Evolutionary conservation across 768 basidiomycete genomes (phyloP), one percentile per base, ranked within the genome.

Genomic region (Mycena haematopus): DNA sequence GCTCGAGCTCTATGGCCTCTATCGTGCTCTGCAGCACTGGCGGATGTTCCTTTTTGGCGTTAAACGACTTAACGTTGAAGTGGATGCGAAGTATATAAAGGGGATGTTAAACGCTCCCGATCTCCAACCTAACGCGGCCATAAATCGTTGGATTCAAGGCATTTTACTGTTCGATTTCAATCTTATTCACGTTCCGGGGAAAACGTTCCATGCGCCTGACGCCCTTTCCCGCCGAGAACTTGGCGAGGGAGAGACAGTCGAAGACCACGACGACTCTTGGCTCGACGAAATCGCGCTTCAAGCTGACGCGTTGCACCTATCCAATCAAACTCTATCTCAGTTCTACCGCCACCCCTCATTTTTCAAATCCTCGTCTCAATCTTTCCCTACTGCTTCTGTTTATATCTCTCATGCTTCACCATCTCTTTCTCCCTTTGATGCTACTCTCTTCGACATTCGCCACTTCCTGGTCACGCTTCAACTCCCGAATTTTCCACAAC

Each of bases 51-150:
- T 78, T 1, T 51, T 74, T 21, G 74, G 73, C 3, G 54, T 71
- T 0, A 63, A 68, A 29, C 74, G 71, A 2, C 62, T 82, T 0
- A 52, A 67, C 22, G 69, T 82, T 0, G 77, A 80, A 64, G 75
- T 77, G 0, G 77, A 82, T 65, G 79, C 78, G 0, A 68, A 76
- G 36, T 77, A 77, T 58, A 79, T 82, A 6, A 76, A 76, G 55
- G 77, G 75, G 19, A 82, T 80, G 78, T 52, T 82, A 2, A 77
- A 80, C 49, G 58, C 75, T 13, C 78, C 79, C 0, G 77, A 80
- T 36, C 24, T 76, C 0, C 71, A 72, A 17, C 78, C 77, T 0
- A 77, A 75, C 56, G 74, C 78, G 0, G 61, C 78, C 0, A 76
- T 81, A 7, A 82, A 81, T 55, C 58, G 72, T 15, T 82, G 80